Conservation (phyloP, 768 basidiomycete species). For the Postia placenta region DNA sequence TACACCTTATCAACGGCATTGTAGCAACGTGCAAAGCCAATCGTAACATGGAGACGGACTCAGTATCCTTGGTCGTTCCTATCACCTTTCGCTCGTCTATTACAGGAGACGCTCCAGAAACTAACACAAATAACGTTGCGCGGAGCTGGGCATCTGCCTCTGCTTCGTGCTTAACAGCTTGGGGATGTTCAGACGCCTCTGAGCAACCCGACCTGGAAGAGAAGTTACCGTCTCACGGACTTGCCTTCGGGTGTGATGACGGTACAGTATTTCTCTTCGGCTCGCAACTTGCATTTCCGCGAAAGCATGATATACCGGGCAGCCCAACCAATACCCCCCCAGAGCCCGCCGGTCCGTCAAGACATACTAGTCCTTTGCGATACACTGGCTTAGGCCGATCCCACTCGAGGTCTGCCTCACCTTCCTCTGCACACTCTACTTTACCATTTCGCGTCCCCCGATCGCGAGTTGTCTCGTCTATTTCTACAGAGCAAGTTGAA, state of each 20-base stretch:
- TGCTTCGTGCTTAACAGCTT: constrained; percentile 4
- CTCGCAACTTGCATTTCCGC: neutral
- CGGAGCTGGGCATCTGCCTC: constrained; percentile 6
- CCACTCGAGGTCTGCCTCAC: constrained; percentile 27
- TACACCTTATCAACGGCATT: no score
- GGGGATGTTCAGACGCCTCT: constrained; percentile 1
- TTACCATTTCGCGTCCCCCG: constrained; percentile 50
- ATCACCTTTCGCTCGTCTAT: neutral
- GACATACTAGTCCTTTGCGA: constrained; percentile 13
- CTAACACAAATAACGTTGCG: neutral
- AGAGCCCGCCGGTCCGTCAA: constrained; percentile 1
- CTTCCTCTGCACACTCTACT: constrained; percentile 27
- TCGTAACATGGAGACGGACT: neutral
- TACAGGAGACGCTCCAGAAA: neutral
- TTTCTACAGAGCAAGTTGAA: constrained; percentile 65
- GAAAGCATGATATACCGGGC: constrained; percentile 3
- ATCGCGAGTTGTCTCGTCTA: constrained; percentile 63
- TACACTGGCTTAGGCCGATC: constrained; percentile 8
- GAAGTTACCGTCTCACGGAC: constrained; percentile 7
- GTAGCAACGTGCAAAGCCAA: neutral
- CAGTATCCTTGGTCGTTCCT: no score
- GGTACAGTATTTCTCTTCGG: constrained; percentile 30
- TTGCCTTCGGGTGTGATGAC: constrained; percentile 31
- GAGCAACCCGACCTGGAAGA: neutral
- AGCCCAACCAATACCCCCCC: neutral